These are phyloP conservation scores for Flaveria trinervia DNA, from an alignment of 129 eudicot genomes.

Conservation along the genomic window DNA sequence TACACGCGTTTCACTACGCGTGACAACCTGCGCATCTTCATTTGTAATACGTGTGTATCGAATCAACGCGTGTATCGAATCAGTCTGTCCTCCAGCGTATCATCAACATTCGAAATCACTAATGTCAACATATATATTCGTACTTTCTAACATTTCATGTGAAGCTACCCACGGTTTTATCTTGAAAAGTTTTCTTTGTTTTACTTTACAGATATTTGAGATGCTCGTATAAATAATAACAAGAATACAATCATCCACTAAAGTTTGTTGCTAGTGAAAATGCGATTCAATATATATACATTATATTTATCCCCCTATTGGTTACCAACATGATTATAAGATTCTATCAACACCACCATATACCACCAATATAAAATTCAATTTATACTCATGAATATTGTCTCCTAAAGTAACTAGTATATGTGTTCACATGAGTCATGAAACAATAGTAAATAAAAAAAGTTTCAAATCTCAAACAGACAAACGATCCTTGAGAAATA, in stretches of 20 bases:
- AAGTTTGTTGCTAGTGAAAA: neutral
- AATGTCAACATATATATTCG: conserved; percentile 8
- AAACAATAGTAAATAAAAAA: neutral
- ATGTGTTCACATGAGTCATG: neutral
- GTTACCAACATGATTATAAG: neutral
- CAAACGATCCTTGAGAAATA: no score
- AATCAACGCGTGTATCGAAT: neutral
- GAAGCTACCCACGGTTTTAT: conserved; percentile 1
- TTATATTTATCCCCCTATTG: neutral
- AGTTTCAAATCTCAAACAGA: no score
- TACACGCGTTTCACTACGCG: no score
- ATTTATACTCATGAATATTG: neutral
- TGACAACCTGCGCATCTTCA: no score
- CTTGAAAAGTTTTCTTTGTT: neutral
- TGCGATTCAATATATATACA: neutral
- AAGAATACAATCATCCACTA: neutral
- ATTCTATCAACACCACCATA: neutral
- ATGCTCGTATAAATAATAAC: neutral
- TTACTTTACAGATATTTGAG: conserved; percentile 4
- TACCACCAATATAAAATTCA: neutral
- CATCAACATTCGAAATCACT: neutral
- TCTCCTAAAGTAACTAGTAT: neutral
- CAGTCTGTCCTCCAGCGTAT: neutral
- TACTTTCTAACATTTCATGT: neutral
- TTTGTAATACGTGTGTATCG: no score